Evolutionary conservation across 2,329 filamentous ascomycete genomes (phyloP), one percentile per base, ranked within the genome.

Genomic region (Calonectria leucothoes): DNA sequence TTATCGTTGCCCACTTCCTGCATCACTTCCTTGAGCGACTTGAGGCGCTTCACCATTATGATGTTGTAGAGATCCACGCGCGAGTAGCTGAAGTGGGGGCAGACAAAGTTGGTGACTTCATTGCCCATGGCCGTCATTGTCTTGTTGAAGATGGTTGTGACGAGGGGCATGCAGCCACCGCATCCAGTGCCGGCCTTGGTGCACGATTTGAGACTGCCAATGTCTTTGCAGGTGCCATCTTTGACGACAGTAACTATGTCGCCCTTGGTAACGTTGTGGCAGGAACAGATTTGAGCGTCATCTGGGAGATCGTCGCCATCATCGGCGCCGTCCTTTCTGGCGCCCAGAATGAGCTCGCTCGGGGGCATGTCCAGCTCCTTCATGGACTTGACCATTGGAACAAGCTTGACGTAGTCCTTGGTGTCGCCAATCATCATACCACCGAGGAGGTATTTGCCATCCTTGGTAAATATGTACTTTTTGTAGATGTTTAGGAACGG

Each of bases 361-460:
- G 95, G 95, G 0, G 94, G 91, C 0, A 95, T 87, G 17, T 97
- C 94, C 1, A 98, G 88, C 74, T 89, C 87, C 82, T 96, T 97
- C 81, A 95, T 94, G 76, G 91, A 93, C 86, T 96, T 97, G 69
- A 97, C 95, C 88, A 98, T 92, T 1, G 94, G 94, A 1, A 97
- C 94, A 27, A 98, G 86, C 83, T 96, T 98, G 85, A 97, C 91
- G 81, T 98, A 98, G 85, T 98, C 95, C 75, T 91, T 93, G 0
- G 95, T 97, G 80, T 98, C 95, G 48, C 95, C 96, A 74, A 98
- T 97, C 95, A 98, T 98, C 95, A 98, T 98, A 5, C 95, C 96
- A n/a, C 95, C 95, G 0, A 98, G 90, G 1, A 98, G 87, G 80
- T 96, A 96, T 82, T 97, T 97, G 31, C 95, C 95, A 81, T 98